These are phyloP conservation scores for Hanseniaspora guilliermondii DNA, from an alignment of 805 yeast species.

Conservation along the genomic window DNA sequence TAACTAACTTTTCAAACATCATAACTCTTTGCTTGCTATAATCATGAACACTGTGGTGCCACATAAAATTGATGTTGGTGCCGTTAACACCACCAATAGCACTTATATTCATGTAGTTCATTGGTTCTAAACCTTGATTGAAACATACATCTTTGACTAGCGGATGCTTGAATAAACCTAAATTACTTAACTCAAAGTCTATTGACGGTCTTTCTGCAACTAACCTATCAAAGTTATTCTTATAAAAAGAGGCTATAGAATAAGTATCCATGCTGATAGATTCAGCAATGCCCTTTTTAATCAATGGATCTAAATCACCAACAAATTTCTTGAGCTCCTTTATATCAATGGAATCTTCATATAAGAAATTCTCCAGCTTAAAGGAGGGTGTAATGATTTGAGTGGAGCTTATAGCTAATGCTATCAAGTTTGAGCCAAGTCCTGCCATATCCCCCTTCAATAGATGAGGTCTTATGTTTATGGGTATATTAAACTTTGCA, in stretches of 20 bases:
- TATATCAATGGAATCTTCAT: neutral
- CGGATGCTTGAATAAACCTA: neutral
- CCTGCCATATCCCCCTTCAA: neutral
- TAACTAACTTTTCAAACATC: neutral
- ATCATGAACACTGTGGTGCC: neutral
- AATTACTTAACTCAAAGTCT: constrained; percentile 6
- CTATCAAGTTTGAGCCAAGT: neutral
- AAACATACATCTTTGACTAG: constrained; percentile 3
- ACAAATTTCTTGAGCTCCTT: neutral
- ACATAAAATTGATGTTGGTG: constrained; percentile 9
- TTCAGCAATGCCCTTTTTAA: neutral
- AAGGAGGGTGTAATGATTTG: constrained; percentile 1
- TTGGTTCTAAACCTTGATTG: constrained; percentile 10
- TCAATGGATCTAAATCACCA: neutral
- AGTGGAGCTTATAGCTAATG: constrained; percentile 4
- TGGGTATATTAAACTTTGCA: constrained; percentile 8
- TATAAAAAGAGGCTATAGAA: constrained; percentile 4
- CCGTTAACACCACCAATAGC: constrained; percentile 5
- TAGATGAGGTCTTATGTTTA: constrained; percentile 4
- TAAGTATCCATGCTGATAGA: constrained; percentile 1
- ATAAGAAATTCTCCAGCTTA: neutral
- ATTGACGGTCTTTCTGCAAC: neutral
- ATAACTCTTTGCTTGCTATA: neutral
- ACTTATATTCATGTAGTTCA: constrained; percentile 11
- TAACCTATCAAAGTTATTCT: neutral